Evolutionary conservation across 2,329 filamentous ascomycete species (phyloP), one percentile per base, ranked within the genome.

Genomic region (Aspergillus pseudonomiae): DNA sequence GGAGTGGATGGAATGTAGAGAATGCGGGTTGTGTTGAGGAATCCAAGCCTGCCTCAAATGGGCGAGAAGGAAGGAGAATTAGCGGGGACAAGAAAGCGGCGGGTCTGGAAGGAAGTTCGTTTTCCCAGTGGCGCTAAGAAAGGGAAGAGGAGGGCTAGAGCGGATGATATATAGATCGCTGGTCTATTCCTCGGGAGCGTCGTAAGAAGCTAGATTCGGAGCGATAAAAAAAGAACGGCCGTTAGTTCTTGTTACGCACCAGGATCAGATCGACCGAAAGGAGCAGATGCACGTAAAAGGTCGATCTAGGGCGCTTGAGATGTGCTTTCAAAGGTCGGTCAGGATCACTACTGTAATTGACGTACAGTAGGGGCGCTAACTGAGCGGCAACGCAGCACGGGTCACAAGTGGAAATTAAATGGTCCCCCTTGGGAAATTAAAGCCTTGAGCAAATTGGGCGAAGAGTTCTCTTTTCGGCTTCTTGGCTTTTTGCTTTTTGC

Each of bases 81-180:
- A 26, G 52, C 32, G 52, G 52, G 52, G 52, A 39, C 21, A 16
- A 55, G n/a, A 55, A 19, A 55, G n/a, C 52, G 52, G 52, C 52
- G 32, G 52, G 52, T 39, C 52, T 55, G 32, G 30, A 55, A 39
- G 52, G 52, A 59, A 55, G 39, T 50, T 57, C 30, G 57, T 55
- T 55, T 55, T 55, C 52, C 52, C 52, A 55, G 52, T 55, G 52
- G 52, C 52, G 52, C 52, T 55, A 64, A 59, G 52, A 55, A 68
- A 57, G 64, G 63, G 67, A 62, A 64, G 50, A 63, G 39, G 53
- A 48, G 21, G 53, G 36, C 53, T 58, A 62, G 62, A 64, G 62
- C 58, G 68, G 64, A 64, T 64, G 68, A 68, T 65, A 68, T 59
- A 61, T 52, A 66, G 45, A 43, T 36, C 21, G 21, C 19, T 21